phyloP scores from a whole-genome alignment of 2,329 filamentous ascomycete species.

The Chaetothyriales sp. region DNA sequence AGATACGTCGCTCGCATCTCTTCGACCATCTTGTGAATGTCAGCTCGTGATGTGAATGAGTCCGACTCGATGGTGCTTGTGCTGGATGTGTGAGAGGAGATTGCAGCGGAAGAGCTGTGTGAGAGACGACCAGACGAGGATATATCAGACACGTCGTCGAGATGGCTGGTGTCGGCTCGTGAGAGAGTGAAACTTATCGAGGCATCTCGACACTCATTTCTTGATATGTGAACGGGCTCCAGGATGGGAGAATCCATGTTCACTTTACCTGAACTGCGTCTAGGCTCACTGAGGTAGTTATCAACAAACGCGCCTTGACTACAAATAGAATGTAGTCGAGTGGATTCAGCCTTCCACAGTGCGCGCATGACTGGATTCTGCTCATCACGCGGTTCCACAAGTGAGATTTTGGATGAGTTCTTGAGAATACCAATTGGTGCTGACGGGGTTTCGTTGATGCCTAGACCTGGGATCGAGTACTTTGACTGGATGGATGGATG shows the following conservation, averaged over 20 bases:
- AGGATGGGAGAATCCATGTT: not conserved
- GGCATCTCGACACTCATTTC: conserved; percentile 1
- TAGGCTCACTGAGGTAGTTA: not conserved
- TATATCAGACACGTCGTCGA: conserved; percentile 11
- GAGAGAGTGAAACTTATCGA: not conserved
- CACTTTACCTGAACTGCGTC: conserved; percentile 2
- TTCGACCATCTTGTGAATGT: conserved; percentile 16
- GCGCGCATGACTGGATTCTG: conserved; percentile 14
- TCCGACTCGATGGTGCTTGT: conserved; percentile 14
- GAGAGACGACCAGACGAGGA: conserved; percentile 13
- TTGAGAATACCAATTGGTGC: not conserved
- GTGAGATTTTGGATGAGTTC: conserved; percentile 2
- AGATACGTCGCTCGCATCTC: conserved; percentile 17
- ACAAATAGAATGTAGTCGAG: conserved; percentile 14
- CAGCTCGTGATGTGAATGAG: conserved; percentile 10
- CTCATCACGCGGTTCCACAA: conserved; percentile 9
- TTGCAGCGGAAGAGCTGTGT: conserved; percentile 11
- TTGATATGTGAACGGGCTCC: conserved; percentile 1
- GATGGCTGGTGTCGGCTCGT: conserved; percentile 2
- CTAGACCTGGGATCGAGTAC: not conserved
- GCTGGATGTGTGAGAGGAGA: conserved; percentile 12
- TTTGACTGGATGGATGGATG: not conserved
- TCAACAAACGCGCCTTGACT: conserved; percentile 2
- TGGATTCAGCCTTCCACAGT: conserved; percentile 17
- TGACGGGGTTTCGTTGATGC: not conserved